Evolutionary conservation across 2,329 filamentous ascomycete species (phyloP).

Genomic region (Penicillium sp.): DNA sequence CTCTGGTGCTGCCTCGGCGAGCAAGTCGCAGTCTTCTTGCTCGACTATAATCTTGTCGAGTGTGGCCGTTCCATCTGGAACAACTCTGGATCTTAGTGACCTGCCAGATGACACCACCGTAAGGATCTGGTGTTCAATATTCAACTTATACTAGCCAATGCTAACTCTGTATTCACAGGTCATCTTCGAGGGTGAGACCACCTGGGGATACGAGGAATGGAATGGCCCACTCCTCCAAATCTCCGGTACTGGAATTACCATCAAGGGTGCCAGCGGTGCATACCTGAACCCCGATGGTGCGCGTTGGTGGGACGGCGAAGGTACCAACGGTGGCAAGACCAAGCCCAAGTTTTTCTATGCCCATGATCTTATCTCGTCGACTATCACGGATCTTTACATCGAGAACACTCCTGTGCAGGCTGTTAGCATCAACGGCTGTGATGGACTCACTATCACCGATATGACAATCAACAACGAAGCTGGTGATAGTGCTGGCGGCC

Average conservation of each 20-base stretch:
- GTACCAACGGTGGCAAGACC: slow-evolving; percentile 64
- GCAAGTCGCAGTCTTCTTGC: slow-evolving; percentile 26
- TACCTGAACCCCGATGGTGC: slow-evolving; percentile 31
- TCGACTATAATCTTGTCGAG: slow-evolving; percentile 27
- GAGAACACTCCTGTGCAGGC: slow-evolving; percentile 46
- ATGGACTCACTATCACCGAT: slow-evolving; percentile 57
- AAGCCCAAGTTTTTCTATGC: slow-evolving; percentile 70
- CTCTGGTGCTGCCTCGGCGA: slow-evolving; percentile 22
- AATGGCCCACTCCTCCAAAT: slow-evolving; percentile 26
- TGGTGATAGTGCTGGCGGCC: slow-evolving; percentile 54
- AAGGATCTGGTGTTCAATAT: neutral
- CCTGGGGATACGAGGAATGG: slow-evolving; percentile 31
- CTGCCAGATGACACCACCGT: slow-evolving; percentile 29
- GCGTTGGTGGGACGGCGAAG: slow-evolving; percentile 67
- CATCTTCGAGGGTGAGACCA: slow-evolving; percentile 28
- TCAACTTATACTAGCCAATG: neutral
- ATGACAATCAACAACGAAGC: slow-evolving; percentile 65
- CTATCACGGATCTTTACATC: slow-evolving; percentile 40
- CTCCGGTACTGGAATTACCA: slow-evolving; percentile 23
- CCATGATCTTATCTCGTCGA: slow-evolving; percentile 38
- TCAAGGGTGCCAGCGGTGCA: slow-evolving; percentile 25
- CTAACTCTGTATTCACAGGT: slow-evolving; percentile 12
- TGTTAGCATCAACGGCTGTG: slow-evolving; percentile 48
- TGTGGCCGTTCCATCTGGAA: slow-evolving; percentile 27
- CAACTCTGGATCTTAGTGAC: slow-evolving; percentile 28